These are phyloP conservation scores for Candida maesae DNA, from an alignment of 805 yeast genomes.

Conservation along the genomic window DNA sequence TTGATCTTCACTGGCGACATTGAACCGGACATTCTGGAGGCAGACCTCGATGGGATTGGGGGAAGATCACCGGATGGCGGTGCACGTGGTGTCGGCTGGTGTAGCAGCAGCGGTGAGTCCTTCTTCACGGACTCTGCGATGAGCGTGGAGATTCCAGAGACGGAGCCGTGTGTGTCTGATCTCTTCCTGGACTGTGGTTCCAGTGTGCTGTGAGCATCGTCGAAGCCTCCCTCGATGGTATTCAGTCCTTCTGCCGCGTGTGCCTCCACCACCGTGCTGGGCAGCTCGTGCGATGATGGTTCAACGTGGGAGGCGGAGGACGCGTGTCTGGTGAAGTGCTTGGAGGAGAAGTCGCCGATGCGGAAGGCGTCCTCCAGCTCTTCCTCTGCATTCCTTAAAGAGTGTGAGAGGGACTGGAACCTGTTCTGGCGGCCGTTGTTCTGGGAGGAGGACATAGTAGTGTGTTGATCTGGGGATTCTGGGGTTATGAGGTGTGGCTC, in stretches of 20 bases:
- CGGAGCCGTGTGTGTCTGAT: slow-evolving; percentile 5
- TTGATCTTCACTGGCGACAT: slow-evolving; percentile 15
- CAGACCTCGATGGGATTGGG: slow-evolving; percentile 9
- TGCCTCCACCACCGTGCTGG: slow-evolving; percentile 7
- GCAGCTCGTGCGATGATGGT: slow-evolving; percentile 3
- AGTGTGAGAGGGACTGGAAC: slow-evolving; percentile 13
- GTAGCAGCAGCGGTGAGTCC: slow-evolving; percentile 6
- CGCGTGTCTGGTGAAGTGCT: slow-evolving; percentile 21
- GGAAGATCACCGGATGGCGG: background rate
- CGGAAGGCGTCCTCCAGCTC: slow-evolving; percentile 21
- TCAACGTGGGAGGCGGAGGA: slow-evolving; percentile 13
- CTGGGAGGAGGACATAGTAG: slow-evolving; percentile 5
- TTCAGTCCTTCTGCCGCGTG: slow-evolving; percentile 12
- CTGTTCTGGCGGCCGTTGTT: slow-evolving; percentile 17
- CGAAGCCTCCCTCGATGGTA: slow-evolving; percentile 27
- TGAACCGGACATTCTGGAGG: slow-evolving; percentile 10
- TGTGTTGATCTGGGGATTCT: no score
- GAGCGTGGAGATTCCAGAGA: slow-evolving; percentile 4
- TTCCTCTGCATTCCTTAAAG: slow-evolving; percentile 2
- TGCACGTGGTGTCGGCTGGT: slow-evolving; percentile 7
- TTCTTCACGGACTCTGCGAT: slow-evolving; percentile 12
- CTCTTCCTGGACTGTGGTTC: no score
- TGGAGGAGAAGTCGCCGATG: slow-evolving; percentile 29
- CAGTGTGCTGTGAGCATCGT: slow-evolving; percentile 1
- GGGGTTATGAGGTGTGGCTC: no score